Conservation (phyloP, 768 basidiomycete species). For the Boletus vermiculosoides region DNA sequence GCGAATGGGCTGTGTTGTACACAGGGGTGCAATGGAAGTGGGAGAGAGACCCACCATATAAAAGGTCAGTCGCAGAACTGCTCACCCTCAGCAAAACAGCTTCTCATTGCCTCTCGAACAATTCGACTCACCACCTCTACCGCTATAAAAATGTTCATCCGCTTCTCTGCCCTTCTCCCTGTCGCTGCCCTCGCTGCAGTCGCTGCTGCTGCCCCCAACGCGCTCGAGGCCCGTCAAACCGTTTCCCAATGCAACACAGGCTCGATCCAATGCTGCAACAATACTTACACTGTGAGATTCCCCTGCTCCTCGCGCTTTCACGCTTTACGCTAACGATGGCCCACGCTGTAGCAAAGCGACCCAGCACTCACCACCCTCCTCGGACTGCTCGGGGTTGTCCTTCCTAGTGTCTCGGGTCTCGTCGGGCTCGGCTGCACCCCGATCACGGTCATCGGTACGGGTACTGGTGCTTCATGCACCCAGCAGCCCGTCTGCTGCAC, state of each 20-base stretch:
- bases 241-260: slow-evolving; percentile 13
- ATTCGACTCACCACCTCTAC: neutral
- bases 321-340: neutral
- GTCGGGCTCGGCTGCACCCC: slow-evolving; percentile 6
- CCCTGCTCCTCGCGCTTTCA: too few relatives aligned
- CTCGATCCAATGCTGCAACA: slow-evolving; percentile 9
- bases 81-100: neutral
- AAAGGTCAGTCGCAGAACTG: neutral
- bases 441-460: neutral
- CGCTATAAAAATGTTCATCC: slow-evolving; percentile 6
- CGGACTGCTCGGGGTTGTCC: neutral
- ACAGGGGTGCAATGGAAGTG: neutral
- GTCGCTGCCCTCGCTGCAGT: slow-evolving; percentile 11
- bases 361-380: neutral
- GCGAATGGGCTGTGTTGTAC: neutral
- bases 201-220: slow-evolving; percentile 6
- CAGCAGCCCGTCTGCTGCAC: slow-evolving; percentile 21
- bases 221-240: neutral
- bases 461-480: slow-evolving; percentile 2
- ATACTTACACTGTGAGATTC: neutral
- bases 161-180: slow-evolving; percentile 4
- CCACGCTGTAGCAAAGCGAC: neutral
- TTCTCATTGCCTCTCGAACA: neutral
- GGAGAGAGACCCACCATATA: slow-evolving; percentile 8
- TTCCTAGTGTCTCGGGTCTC: neutral